Evolutionary conservation across 2,329 filamentous ascomycete species (phyloP), one percentile per base, ranked within the genome.

Genomic region (Colletotrichum gigasporum): DNA sequence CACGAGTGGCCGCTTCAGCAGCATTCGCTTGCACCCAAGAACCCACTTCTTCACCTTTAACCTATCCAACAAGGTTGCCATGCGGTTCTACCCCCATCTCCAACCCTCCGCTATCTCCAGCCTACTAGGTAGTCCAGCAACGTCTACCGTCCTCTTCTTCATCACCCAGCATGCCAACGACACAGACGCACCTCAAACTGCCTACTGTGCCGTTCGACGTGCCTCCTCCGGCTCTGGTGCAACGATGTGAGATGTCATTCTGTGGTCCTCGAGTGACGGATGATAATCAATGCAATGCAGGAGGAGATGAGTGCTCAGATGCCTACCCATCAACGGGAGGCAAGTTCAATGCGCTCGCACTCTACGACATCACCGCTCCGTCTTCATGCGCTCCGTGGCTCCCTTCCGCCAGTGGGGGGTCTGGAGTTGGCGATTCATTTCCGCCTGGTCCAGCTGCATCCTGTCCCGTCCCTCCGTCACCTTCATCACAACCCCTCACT

Each of bases 1-100:
- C 48, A 54, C 26, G 39, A 47, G 42, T 32, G 37, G 16, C 22
- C 45, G 37, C 45, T 45, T 18, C 26, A 51, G 55, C 41, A 34
- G 37, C 47, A 42, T 42, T 54, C 55, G 32, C 41, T 54, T 60
- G 32, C 41, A 60, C 20, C 5, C 11, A 22, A n/a, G n/a, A 54
- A 45, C 18, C 61, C 55, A 42, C 61, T 41, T 37, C 30, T n/a
- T n/a, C n/a, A n/a, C n/a, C n/a, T n/a, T n/a, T n/a, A n/a, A n/a
- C n/a, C n/a, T n/a, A n/a, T n/a, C n/a, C n/a, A n/a, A n/a, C n/a
- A n/a, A n/a, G n/a, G n/a, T n/a, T n/a, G n/a, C n/a, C n/a, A n/a
- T n/a, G n/a, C n/a, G n/a, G n/a, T n/a, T n/a, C n/a, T n/a, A n/a
- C n/a, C n/a, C n/a, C n/a, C n/a, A n/a, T n/a, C n/a, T n/a, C n/a